A percentile compares a stretch with the other conserved stretches of the same genome.
These are phyloP conservation scores for Mallotus nudiflorus DNA, from an alignment of 345 rosid genomes.

Conservation along the genomic window DNA sequence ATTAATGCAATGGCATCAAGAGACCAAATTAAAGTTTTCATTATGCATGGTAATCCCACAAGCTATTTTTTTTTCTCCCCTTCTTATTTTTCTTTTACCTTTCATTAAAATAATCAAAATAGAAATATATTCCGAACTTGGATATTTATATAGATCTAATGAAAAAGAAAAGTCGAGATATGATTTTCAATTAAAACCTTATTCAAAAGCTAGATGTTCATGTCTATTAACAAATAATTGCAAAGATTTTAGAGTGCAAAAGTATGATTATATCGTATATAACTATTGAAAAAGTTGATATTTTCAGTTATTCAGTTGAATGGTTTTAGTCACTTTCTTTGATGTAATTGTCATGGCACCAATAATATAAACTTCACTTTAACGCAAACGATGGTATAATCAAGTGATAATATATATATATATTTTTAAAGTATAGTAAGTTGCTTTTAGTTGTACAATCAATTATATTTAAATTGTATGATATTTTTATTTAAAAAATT, in stretches of 20 bases:
- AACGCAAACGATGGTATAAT: no score
- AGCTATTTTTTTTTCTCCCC: neutral
- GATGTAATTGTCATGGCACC: slow-evolving; percentile 15
- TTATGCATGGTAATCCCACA: neutral
- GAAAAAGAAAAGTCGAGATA: neutral
- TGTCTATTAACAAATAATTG: no score
- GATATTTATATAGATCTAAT: neutral
- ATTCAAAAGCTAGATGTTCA: no score
- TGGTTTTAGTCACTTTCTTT: slow-evolving; percentile 10
- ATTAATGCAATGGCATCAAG: neutral
- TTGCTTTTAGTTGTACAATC: no score
- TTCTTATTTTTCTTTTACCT: neutral
- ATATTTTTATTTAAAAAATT: no score
- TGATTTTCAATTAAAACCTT: neutral
- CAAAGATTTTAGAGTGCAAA: no score
- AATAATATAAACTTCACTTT: slow-evolving; percentile 13
- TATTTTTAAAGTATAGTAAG: no score
- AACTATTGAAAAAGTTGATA: neutral
- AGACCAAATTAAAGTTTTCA: neutral
- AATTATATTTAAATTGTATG: no score
- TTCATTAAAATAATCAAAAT: no score
- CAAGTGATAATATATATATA: no score
- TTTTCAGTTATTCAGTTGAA: slow-evolving; percentile 30
- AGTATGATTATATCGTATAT: no score
- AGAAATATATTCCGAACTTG: neutral